Conservation (phyloP, 495 filamentous ascomycete genomes). For the Podospora pseudoanserina region DNA sequence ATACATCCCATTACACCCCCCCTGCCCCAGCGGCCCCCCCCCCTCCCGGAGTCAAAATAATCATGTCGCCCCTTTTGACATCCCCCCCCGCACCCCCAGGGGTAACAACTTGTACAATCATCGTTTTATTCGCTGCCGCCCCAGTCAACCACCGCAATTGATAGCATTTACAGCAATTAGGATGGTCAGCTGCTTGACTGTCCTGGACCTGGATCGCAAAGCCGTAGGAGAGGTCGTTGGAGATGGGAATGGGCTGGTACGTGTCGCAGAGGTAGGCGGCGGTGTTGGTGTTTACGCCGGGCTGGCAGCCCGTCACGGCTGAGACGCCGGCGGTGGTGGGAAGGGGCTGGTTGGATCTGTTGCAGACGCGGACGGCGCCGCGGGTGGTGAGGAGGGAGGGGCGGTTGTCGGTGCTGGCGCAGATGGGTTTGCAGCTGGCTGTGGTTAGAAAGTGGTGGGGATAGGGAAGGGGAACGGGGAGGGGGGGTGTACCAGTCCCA, state of each 20-base stretch:
- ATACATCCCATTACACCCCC: conserved; percentile 31
- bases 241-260: conserved; percentile 47
- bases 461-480: not conserved
- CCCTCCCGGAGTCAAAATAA: conserved; percentile 51
- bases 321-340: conserved; percentile 10
- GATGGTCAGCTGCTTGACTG: conserved; percentile 18
- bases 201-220: conserved; percentile 46
- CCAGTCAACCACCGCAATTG: conserved; percentile 27
- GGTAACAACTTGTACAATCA: conserved; percentile 55
- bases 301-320: conserved; percentile 21
- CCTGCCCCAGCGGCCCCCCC: conserved; percentile 46
- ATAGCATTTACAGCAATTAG: conserved; percentile 51
- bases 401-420: conserved; percentile 12
- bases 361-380: conserved; percentile 41
- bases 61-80: conserved; percentile 47
- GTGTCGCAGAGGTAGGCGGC: conserved; percentile 47
- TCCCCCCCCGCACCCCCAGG: conserved; percentile 43
- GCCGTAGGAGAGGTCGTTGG: conserved; percentile 43
- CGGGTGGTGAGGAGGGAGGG: conserved; percentile 12
- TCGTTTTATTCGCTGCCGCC: conserved; percentile 43
- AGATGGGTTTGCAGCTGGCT: conserved; percentile 22
- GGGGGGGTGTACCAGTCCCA: conserved; percentile 22
- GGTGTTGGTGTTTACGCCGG: conserved; percentile 28
- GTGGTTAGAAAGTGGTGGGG: not conserved
- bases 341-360: conserved; percentile 40